Evolutionary conservation across 345 rosid species (phyloP).

Genomic region (Excoecaria cochinchinensis): DNA sequence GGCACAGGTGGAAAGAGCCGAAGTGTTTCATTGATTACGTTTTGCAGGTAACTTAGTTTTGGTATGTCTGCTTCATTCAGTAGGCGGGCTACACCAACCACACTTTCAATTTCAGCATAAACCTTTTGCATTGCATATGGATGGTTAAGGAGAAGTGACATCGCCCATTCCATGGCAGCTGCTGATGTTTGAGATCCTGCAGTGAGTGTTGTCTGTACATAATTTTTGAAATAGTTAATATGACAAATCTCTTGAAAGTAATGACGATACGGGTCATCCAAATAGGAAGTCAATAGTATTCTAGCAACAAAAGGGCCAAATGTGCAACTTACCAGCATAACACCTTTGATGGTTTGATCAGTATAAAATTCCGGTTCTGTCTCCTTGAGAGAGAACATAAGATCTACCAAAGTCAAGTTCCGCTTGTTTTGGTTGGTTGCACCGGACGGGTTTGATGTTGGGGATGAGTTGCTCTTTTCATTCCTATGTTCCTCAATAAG

Average conservation of each 20-base stretch:
- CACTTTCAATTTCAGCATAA: conserved; percentile 3
- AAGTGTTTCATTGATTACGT: conserved; percentile 13
- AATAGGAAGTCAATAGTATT: conserved; percentile 25
- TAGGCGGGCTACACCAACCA: conserved; percentile 7
- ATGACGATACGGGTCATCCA: background rate
- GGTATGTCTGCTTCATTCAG: conserved; percentile 14
- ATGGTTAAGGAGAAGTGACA: conserved; percentile 24
- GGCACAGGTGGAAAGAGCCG: conserved; percentile 17
- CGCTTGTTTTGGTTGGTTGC: background rate
- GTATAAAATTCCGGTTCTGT: background rate
- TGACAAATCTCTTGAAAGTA: background rate
- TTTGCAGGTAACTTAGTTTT: conserved; percentile 16
- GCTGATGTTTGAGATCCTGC: conserved; percentile 14
- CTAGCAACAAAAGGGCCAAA: conserved; percentile 31
- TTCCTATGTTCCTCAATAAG: conserved; percentile 8
- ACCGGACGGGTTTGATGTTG: no score
- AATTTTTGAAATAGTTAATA: background rate
- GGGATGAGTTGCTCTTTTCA: background rate
- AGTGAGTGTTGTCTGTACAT: conserved; percentile 6
- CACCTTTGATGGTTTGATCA: conserved; percentile 9
- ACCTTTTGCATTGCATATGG: conserved; percentile 3
- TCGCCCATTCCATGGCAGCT: conserved; percentile 23
- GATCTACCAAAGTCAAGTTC: conserved; percentile 14
- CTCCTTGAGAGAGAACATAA: background rate
- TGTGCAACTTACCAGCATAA: background rate